phyloP scores from a whole-genome alignment of 163 green algal genomes.

The Scenedesmus sp. region DNA sequence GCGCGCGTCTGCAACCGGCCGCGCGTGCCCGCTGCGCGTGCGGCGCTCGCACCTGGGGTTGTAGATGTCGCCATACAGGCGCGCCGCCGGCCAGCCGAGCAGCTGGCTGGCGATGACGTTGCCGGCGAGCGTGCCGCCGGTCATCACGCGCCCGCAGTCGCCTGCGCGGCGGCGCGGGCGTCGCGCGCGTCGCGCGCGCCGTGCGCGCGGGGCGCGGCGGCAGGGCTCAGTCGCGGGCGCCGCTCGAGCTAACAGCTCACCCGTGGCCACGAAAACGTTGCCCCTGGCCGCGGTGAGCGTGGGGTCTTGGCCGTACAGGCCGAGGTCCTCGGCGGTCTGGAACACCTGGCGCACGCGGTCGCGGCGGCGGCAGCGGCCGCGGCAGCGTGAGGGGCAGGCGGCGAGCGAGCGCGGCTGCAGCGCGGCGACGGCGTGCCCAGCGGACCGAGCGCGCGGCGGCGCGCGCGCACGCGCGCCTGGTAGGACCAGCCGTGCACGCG shows the following conservation, averaged over 20 bases:
- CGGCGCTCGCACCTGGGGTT: slow-evolving; percentile 31
- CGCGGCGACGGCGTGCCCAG: too few relatives aligned
- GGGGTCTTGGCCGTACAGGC: slow-evolving; percentile 60
- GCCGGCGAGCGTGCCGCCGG: slow-evolving; percentile 65
- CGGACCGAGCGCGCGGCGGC: too few relatives aligned
- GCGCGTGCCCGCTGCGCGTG: background rate
- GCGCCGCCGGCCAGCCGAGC: background rate
- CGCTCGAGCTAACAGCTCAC: slow-evolving; percentile 1
- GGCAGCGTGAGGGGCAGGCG: background rate
- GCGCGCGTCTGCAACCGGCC: too few relatives aligned
- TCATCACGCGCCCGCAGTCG: slow-evolving; percentile 68
- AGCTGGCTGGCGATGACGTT: slow-evolving; percentile 63
- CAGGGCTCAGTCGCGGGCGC: too few relatives aligned
- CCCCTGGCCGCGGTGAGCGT: slow-evolving; percentile 31
- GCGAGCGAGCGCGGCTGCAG: background rate
- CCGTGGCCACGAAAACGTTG: slow-evolving; percentile 57
- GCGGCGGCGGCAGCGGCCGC: background rate
- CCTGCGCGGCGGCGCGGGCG: slow-evolving; percentile 26
- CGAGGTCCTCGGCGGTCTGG: slow-evolving; percentile 55
- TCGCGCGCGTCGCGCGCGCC: too few relatives aligned
- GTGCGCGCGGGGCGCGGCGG: too few relatives aligned
- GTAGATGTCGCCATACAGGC: slow-evolving; percentile 51
- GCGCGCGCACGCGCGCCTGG: slow-evolving; percentile 38
- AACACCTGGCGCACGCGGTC: background rate
- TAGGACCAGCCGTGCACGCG: slow-evolving; percentile 53